Evolutionary conservation across 805 yeast genomes (phyloP), one percentile per base, ranked within the genome.

Genomic region (Cyberlindnera euphorbiae): DNA sequence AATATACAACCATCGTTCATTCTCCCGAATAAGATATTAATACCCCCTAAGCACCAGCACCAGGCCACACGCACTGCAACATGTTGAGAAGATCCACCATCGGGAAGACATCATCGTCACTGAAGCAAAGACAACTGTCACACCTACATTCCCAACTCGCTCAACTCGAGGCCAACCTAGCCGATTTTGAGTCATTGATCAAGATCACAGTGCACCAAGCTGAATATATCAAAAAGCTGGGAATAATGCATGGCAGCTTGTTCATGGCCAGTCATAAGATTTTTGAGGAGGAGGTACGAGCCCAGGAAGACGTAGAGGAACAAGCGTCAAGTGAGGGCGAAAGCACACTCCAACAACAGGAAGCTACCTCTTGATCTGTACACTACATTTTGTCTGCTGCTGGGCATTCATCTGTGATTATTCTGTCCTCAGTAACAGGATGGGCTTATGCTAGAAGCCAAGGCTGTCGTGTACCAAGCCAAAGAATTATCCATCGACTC

Each of bases 191-290:
- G 45, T 69, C 63, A 37, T 55, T 75, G 39, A 52, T 78, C 22
- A 60, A 64, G 26, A 70, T 71, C 8, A 73, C 82, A 4, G 58
- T 71, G 8, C 63, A 64, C 16, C 84, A 78, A 46, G 75, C 71
- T 26, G 65, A 69, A 39, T 60, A 66, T 17, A 73, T 78, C 23
- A 68, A 73, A 46, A 63, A 66, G 38, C 55, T 78, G 26, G 84
- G 82, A 4, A 64, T 73, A 32, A 60, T 73, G 49, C 83, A 77
- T 42, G 81, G 79, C 3, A 59, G 75, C 10, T 56, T 77, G 64
- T 50, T 55, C 27, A 53, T 54, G 55, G 50, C 56, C 2, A 47
- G 53, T 33, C 55, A 54, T 28, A 51, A 49, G 37, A 47, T 55
- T 8, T 54, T 53, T 37, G 60, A 54, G 28, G 51, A 49, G 18